phyloP scores from a whole-genome alignment of 371 early-diverging fungal genomes.

The Zychaea mexicana region DNA sequence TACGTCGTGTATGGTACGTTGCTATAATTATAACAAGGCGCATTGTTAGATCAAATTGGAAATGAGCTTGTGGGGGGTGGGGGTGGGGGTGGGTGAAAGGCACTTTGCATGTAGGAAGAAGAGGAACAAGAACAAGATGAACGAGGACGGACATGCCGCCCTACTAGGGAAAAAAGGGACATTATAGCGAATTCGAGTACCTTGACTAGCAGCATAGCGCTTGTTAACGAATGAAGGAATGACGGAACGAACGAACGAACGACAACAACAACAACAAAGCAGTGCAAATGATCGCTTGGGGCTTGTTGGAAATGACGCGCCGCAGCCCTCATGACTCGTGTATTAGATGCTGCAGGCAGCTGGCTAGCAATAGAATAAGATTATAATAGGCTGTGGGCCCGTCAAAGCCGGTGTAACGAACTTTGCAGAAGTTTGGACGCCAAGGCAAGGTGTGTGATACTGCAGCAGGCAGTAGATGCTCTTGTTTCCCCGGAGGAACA shows the following conservation, averaged over 20 bases:
- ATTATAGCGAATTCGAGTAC: background rate
- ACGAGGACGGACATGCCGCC: constrained; percentile 1
- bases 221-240: too few species aligned
- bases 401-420: background rate
- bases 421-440: constrained; percentile 4
- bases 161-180: background rate
- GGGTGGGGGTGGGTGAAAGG: too few species aligned
- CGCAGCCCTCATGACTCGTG: background rate
- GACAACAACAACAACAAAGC: too few species aligned
- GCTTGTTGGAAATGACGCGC: background rate
- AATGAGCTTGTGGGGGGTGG: too few species aligned
- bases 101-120: background rate
- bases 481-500: background rate
- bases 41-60: too few species aligned
- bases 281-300: too few species aligned
- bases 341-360: background rate
- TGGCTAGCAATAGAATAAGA: background rate
- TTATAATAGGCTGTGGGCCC: background rate
- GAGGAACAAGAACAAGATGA: background rate
- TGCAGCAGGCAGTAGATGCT: background rate
- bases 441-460: too few species aligned
- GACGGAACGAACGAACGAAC: too few species aligned
- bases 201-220: too few species aligned
- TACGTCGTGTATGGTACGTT: too few species aligned
- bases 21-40: too few species aligned